These are phyloP conservation scores for Psilocybe tampanensis DNA, from an alignment of 768 basidiomycete genomes.

Conservation along the genomic window DNA sequence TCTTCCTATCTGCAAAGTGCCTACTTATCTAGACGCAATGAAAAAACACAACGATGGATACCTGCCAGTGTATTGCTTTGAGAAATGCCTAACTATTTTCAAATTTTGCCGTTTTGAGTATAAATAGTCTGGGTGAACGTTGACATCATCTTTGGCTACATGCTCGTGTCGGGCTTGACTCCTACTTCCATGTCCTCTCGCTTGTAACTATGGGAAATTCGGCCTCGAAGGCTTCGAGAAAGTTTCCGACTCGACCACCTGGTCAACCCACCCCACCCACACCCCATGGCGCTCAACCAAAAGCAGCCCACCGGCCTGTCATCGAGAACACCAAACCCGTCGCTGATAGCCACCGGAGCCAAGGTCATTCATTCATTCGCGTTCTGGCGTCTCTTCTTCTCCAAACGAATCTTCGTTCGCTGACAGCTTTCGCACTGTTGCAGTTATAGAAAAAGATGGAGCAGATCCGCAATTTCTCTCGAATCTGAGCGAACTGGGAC, in stretches of 20 bases:
- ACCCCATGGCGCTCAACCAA: background rate
- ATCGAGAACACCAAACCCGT: conserved; percentile 8
- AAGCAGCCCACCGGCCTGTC: background rate
- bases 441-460: conserved; percentile 67
- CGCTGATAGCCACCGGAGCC: conserved; percentile 22
- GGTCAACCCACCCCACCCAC: conserved; percentile 4
- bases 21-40: conserved; percentile 19
- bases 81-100: conserved; percentile 13
- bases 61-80: conserved; percentile 9
- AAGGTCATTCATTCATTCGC: conserved; percentile 15
- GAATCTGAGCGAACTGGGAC: conserved; percentile 66
- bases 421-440: background rate
- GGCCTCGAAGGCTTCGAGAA: conserved; percentile 62
- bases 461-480: conserved; percentile 71
- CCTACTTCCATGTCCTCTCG: conserved; percentile 2
- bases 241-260: conserved; percentile 40
- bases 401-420: background rate
- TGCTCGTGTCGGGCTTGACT: background rate
- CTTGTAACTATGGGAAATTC: conserved; percentile 54
- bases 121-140: conserved; percentile 23
- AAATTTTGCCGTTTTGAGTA: no score
- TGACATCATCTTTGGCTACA: conserved; percentile 4
- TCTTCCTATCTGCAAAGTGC: conserved; percentile 18
- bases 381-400: background rate
- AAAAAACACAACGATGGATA: no score